These are phyloP conservation scores for Entomortierella chlamydospora DNA, from an alignment of 192 early-diverging fungal species.

Conservation along the genomic window DNA sequence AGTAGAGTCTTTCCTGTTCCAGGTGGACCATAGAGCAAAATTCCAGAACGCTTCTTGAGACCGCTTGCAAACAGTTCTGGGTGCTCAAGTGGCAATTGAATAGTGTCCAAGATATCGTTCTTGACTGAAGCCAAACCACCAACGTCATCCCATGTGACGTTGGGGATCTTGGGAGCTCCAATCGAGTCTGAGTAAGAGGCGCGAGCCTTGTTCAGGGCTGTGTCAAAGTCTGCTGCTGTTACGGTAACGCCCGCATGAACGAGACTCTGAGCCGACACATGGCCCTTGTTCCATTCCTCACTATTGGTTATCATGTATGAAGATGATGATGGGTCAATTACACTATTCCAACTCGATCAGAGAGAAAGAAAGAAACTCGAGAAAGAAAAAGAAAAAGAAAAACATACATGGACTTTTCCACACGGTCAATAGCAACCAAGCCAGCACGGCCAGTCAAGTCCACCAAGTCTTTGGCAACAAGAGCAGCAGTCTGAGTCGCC, in stretches of 20 bases:
- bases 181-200: slow-evolving; percentile 90
- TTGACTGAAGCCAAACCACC: slow-evolving; percentile 95
- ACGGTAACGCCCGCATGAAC: slow-evolving; percentile 78
- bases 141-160: slow-evolving; percentile 98
- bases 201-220: slow-evolving; percentile 82
- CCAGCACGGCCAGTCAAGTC: slow-evolving; percentile 82
- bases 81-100: slow-evolving; percentile 94
- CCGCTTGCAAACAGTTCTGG: slow-evolving; percentile 97
- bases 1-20: slow-evolving; percentile 99
- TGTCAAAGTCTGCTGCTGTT: slow-evolving; percentile 83
- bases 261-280: slow-evolving; percentile 64
- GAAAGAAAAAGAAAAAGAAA: not conserved
- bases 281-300: slow-evolving; percentile 51
- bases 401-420: slow-evolving; percentile 59
- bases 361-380: not conserved
- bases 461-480: slow-evolving; percentile 88
- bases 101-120: slow-evolving; percentile 94
- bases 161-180: slow-evolving; percentile 98
- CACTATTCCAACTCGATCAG: too few relatives aligned
- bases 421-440: slow-evolving; percentile 69
- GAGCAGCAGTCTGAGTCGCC: slow-evolving; percentile 92
- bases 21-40: slow-evolving; percentile 96
- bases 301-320: slow-evolving; percentile 26
- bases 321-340: too few relatives aligned
- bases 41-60: slow-evolving; percentile 93